These are phyloP conservation scores for Gomphus sp. DNA, from an alignment of 1,284 basidiomycete genomes.

Conservation along the genomic window DNA sequence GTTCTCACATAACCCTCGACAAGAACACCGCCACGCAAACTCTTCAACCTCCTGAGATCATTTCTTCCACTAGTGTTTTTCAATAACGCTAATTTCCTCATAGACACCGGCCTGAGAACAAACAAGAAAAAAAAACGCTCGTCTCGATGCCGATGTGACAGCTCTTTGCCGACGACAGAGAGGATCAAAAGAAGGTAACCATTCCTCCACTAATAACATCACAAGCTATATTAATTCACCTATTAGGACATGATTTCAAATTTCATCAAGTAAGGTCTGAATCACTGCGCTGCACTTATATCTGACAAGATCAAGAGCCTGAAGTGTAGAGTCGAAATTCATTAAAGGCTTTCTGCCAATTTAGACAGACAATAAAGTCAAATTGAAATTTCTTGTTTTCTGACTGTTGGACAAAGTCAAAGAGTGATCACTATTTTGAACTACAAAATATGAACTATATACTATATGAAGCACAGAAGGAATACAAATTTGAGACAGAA, in stretches of 20 bases:
- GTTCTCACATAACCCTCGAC: slow-evolving; percentile 96
- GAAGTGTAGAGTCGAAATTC: too few relatives aligned
- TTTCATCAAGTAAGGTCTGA: slow-evolving; percentile 95
- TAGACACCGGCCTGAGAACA: slow-evolving; percentile 79
- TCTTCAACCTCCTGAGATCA: too few relatives aligned
- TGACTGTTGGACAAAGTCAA: too few relatives aligned
- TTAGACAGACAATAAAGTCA: too few relatives aligned
- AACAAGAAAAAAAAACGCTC: slow-evolving; percentile 97
- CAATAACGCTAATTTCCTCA: slow-evolving; percentile 17
- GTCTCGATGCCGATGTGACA: slow-evolving; percentile 71
- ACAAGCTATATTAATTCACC: not conserved
- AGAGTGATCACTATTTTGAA: too few relatives aligned
- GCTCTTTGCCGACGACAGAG: slow-evolving; percentile 74
- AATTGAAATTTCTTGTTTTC: too few relatives aligned
- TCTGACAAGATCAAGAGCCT: too few relatives aligned
- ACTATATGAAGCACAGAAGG: too few relatives aligned
- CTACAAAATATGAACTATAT: too few relatives aligned
- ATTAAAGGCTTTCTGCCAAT: too few relatives aligned
- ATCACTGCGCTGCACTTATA: slow-evolving; percentile 94
- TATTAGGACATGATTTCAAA: slow-evolving; percentile 83
- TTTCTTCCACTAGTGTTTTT: too few relatives aligned
- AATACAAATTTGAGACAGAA: too few relatives aligned
- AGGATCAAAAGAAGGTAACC: slow-evolving; percentile 54
- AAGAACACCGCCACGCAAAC: slow-evolving; percentile 99
- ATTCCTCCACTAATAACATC: slow-evolving; percentile 11